A percentile compares a stretch with the other conserved stretches of the same genome.
phyloP scores from a whole-genome alignment of 2,329 filamentous ascomycete species.

The Apiospora koreana region DNA sequence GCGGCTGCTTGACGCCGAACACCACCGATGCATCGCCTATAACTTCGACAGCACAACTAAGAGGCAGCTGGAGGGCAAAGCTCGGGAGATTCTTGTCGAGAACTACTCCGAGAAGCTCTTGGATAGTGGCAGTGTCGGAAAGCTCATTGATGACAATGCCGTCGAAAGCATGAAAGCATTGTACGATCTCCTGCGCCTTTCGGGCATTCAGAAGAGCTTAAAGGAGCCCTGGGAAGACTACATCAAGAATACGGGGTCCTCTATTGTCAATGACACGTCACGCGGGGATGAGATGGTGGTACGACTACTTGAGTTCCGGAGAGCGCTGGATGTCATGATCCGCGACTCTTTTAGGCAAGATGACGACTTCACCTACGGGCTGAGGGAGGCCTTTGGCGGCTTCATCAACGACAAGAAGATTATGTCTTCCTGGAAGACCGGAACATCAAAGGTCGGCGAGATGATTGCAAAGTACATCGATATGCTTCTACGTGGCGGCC shows the following conservation, averaged over 20 bases:
- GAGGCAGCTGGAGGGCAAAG: slow-evolving; percentile 69
- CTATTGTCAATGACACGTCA: slow-evolving; percentile 78
- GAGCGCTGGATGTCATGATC: slow-evolving; percentile 75
- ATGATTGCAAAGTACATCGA: slow-evolving; percentile 99
- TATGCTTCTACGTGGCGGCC: slow-evolving; percentile 79
- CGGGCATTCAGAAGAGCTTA: slow-evolving; percentile 69
- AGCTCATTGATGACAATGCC: slow-evolving; percentile 71
- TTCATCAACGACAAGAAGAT: slow-evolving; percentile 92
- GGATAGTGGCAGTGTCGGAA: slow-evolving; percentile 66
- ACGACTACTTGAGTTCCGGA: slow-evolving; percentile 78
- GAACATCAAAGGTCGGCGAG: slow-evolving; percentile 92
- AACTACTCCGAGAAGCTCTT: slow-evolving; percentile 68
- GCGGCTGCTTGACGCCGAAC: slow-evolving; percentile 70
- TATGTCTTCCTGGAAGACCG: slow-evolving; percentile 71
- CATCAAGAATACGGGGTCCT: slow-evolving; percentile 72
- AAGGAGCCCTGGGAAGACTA: slow-evolving; percentile 76
- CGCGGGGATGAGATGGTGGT: slow-evolving; percentile 84
- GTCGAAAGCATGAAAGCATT: slow-evolving; percentile 71
- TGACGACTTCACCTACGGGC: slow-evolving; percentile 72
- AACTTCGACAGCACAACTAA: slow-evolving; percentile 83
- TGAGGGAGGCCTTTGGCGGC: slow-evolving; percentile 81
- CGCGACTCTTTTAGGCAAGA: slow-evolving; percentile 76
- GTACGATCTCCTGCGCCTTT: slow-evolving; percentile 75
- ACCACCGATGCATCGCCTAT: slow-evolving; percentile 75
- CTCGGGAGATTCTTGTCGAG: slow-evolving; percentile 73